Base-by-base conservation (phyloP, 176 grass and related monocot species). In the Otatea glauca region DNA sequence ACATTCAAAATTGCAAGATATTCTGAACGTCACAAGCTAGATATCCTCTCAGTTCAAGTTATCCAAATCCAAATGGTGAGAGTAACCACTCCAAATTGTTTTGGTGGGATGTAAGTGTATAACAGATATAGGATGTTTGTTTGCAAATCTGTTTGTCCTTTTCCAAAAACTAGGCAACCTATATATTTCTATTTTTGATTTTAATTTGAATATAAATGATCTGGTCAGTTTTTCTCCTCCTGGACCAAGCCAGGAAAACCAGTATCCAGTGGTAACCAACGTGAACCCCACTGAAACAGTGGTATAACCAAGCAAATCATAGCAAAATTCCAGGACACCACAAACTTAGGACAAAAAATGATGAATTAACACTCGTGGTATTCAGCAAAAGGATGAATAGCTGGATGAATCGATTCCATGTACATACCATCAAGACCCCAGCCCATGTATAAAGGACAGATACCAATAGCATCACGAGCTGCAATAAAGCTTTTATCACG, bases 361-460 rank as follows among this genome's bases (percentile, higher is more conserved):
- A 47, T 34, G 32, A 25, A 65, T 60, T 42, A 27, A 63, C 21
- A 42, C 23, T n/a, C 53, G 24, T 38, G 10, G 6, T 45, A 79
- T 83, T 34, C 50, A 20, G 25, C 32, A 29, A 23, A 66, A 49
- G n/a, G 12, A 51, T 9, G 50, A 83, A 75, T 16, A 54, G 23
- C 20, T 77, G 38, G 21, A 89, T 77, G 41, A 80, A 73, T 20
- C 47, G 23, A 80, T 38, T 67, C 32, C 7, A 15, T 72, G 9
- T 70, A 74, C 84, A 41, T 96, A 99, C 96, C 96, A 89, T 99
- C 93, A 70, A 92, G 93, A 84, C 96, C 96, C 96, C 96, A 96
- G 76, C 96, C 96, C 92, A 99, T 91, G 86, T 99, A 99, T 27
- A 96, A 86, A 43, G 96, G 96, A 74, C 93, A 96, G 56, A 99